These are phyloP conservation scores for Talaromyces sp. DNA, from an alignment of 2,329 filamentous ascomycete genomes.

Conservation along the genomic window DNA sequence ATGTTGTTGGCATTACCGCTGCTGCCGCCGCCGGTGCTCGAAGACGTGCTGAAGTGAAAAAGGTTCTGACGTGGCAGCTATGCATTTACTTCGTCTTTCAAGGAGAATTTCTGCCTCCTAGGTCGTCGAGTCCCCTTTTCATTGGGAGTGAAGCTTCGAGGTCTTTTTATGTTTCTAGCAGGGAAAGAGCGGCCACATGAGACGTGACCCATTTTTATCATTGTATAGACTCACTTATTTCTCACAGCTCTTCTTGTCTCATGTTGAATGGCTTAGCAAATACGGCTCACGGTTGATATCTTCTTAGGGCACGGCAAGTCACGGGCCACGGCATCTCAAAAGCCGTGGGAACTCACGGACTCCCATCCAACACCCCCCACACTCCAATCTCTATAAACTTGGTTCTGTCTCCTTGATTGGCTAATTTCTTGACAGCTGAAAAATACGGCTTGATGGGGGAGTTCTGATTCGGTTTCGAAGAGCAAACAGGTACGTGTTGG, in stretches of 20 bases:
- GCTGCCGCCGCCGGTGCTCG: neutral
- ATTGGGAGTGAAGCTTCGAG: neutral
- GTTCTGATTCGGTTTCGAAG: neutral
- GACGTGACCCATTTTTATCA: neutral
- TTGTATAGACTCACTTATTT: neutral
- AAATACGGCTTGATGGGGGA: neutral
- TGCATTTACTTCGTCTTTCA: neutral
- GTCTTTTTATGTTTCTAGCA: neutral
- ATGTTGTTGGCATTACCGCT: constrained; percentile 7
- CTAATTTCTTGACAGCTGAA: neutral
- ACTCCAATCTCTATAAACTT: neutral
- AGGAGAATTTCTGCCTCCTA: too few species aligned
- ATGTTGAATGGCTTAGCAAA: neutral
- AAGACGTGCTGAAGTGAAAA: neutral
- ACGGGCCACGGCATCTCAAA: neutral
- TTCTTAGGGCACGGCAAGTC: neutral
- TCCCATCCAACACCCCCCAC: neutral
- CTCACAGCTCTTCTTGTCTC: neutral
- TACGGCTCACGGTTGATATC: neutral
- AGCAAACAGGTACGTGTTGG: neutral
- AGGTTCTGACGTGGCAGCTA: neutral
- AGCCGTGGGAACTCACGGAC: neutral
- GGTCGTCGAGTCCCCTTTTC: neutral
- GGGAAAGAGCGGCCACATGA: neutral
- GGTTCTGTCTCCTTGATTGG: neutral